Base-by-base conservation (phyloP, 2,329 filamentous ascomycete genomes). In the Phyllosticta capitalensis region DNA sequence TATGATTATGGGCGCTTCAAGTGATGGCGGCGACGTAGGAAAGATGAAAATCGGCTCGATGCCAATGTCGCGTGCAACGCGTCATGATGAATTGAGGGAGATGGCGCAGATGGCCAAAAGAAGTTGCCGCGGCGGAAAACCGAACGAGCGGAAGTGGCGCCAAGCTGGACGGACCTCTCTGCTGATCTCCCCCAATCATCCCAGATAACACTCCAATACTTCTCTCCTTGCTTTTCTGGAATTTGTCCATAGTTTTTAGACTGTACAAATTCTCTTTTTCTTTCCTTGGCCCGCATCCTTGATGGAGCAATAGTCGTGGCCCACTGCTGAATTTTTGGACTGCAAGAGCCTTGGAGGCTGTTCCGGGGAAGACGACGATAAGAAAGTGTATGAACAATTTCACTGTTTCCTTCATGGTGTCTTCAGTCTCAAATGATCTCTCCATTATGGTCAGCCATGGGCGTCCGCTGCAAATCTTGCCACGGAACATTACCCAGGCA, bases 51-150 rank as follows among this genome's bases (percentile, higher is more conserved):
- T n/a, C 19, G 19, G 21, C 19, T 17, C 17, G 58, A 12, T n/a
- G 53, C 5, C 14, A 45, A n/a, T 45, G 48, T 51, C 49, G 57
- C 17, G 38, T 22, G 26, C 5, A 52, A 45, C 53, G 53, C 58
- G 53, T 55, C 52, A 55, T 52, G 52, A 20, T 26, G 58, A 52
- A 28, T 28, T 28, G 30, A 20, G 6, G 24, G 17, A 50, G 5
- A 10, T 14, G 30, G 24, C 56, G 49, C 49, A 51, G 51, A 59
- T 22, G 56, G 54, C 52, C 54, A 59, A 59, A 54, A 52, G 28
- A 54, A 45, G 38, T 45, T 38, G 56, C 52, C 56, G 17, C 56
- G 38, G 52, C 56, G 28, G 38, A 12, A 54, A 38, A 7, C 19
- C 21, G 38, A 22, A n/a, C 38, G 45, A 22, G 38, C 38, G 38